Base-by-base conservation (phyloP, 306 rosid genomes). In the Heteromeles arbutifolia region DNA sequence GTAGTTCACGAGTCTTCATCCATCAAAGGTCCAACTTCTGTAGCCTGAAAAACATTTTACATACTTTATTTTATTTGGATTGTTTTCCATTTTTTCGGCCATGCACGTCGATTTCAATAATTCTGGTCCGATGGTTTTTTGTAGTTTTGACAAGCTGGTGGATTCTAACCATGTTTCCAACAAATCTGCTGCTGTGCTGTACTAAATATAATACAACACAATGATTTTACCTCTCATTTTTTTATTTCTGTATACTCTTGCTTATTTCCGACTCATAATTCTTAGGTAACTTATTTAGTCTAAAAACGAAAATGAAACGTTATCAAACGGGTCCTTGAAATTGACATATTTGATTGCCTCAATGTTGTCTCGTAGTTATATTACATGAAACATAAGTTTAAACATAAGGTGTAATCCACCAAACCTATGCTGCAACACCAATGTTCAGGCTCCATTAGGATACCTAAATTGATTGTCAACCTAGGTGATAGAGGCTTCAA, bases 1-100 rank as follows among this genome's bases (percentile, higher is more conserved):
- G 75, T 78, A 6, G 87, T 58, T 86, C 72, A 73, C n/a, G 8
- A 17, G 85, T 86, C 80, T 53, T 56, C 58, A 37, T 78, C 85
- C 18, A 25, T 54, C 75, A 31, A 37, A 26, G 45, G 67, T 82
- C 80, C 17, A 28, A 64, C 34, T 31, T 19, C 5, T 9, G 25
- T 29, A 32, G 62, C 24, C 48, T 34, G 19, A 48, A 48, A 8
- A 61, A 15, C 21, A 17, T 50, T 21, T 48, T 69, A 41, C 9
- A 29, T 15, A 53, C 68, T 37, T 8, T 61, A 18, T 34, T 54
- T 68, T 50, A 72, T 48, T 57, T 14, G 19, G 52, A 72, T 31
- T 65, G 45, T 19, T 61, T 39, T 56, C 67, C 14, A 25, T 37
- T 64, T 76, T 82, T 82, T 76, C 76, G 77, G 80, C 81, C 73